Base-by-base conservation (phyloP, 1,139 yeast genomes). In the Arxiozyma bovina region DNA sequence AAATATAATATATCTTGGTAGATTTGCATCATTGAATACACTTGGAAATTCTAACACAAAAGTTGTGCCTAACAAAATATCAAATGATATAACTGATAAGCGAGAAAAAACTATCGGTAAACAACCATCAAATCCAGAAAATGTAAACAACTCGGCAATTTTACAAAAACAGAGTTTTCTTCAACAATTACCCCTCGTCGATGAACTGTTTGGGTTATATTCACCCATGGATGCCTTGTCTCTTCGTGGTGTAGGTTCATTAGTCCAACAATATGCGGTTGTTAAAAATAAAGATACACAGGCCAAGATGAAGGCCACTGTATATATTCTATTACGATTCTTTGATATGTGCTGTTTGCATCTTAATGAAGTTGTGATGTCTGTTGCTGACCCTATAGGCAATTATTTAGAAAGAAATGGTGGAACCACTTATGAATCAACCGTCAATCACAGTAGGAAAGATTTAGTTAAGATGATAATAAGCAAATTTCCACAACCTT, bases 241-340 rank as follows among this genome's bases (percentile, higher is more conserved):
- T 1, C 54, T 67, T 21, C 59, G 66, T 54, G 69, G 70, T 42
- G 59, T 67, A 9, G 68, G 68, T 34, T 58, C 54, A 34, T 55
- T 65, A 40, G 59, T 61, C 48, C 63, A 60, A 50, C 55, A 54
- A 42, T 54, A 48, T 46, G 51, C 51, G 3, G 49, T 44, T 12
- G 45, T 42, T 4, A 53, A 53, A 45, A 55, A 54, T 42, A 54
- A 55, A 34, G 53, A 50, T 41, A 23, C 42, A 15, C 51, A 41
- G 27, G 50, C 50, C 15, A 40, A 58, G 55, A 34, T 63, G 47
- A 68, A 66, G 48, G 69, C 67, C 18, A 66, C 68, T 9, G 53
- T 69, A 6, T 68, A 64, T 50, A 49, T 68, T 12, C 53, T 68
- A n/a, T 56, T 69, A 38, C 57, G 68, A 45, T 65, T 64, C 54